Evolutionary conservation across 202 grass and related monocot species (phyloP), one percentile per base, ranked within the genome.

Genomic region (Dendrocalamus latiflorus): DNA sequence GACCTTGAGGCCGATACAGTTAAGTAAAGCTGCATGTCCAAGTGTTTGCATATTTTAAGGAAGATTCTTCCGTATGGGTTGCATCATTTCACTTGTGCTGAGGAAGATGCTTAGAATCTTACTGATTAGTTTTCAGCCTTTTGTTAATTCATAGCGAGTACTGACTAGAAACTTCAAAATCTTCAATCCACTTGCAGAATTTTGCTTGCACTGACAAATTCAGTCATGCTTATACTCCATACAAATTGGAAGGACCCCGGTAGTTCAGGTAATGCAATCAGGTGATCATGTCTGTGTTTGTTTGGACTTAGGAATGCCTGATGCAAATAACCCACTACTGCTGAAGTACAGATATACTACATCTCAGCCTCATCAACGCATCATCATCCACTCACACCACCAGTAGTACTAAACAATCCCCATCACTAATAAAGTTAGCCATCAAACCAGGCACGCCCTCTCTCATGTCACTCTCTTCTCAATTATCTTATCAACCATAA

Each of bases 401-500:
- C 47, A 56, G 8, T 33, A 8, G 15, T 11, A 38, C 15, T 14
- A 81, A 85, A 69, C 70, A 64, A 75, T 37, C 10, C 2, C 6
- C 41, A 13, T 45, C 26, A 84, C 14, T 63, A 21, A 43, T 12
- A 34, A 65, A 61, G 16, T 34, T 14, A 20, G 56, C 17, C 62
- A 68, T 56, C 24, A 77, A 81, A 81, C 56, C 64, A 47, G 64
- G 9, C 56, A 72, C 58, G 64, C 55, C 68, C 9, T 57, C 37
- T 60, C 54, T 60, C 73, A 59, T 17, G 76, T 78, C 76, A 50
- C 80, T 88, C 37, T 48, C 82, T 48, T 30, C 41, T 68, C 51
- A 79, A 36, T 89, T 48, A 70, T 70, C 77, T 72, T 48, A 86
- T 57, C 83, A 49, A 16, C 72, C 88, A 43, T 73, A 25, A 81